Base-by-base conservation (phyloP, 345 rosid genomes). In the Gossypium thurberi region DNA sequence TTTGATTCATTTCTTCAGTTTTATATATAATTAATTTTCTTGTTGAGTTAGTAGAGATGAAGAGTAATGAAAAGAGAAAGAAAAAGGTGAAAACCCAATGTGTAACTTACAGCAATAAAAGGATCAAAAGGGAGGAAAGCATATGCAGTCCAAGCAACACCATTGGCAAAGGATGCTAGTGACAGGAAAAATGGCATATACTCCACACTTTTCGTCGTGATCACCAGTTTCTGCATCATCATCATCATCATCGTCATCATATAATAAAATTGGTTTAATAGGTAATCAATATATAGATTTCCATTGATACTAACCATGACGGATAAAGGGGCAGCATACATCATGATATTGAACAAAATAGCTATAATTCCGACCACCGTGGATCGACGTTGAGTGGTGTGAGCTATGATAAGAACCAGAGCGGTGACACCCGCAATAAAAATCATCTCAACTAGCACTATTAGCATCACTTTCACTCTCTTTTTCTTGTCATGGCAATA, bases 121-220 rank as follows among this genome's bases (percentile, higher is more conserved):
- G 81, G 82, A 74, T 94, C 97, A 10, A 94, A 75, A 12, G 84
- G 91, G 55, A 94, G 82, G 81, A 88, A 76, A 47, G 97, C 89
- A 50, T 92, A 94, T 13, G 83, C 59, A 9, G 86, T 76, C 98
- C 98, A 94, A 66, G 88, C 79, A 58, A 85, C 47, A 6, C 91
- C 91, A 68, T 92, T 92, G 12, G 78, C 88, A 9, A 92, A 83
- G 17, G 88, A 81, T 65, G 90, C 91, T n/a, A 94, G 65, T 5
- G 98, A 94, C 20, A 94, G 59, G 70, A 25, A 82, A 73, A 94
- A 85, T 57, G 98, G 98, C 98, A 94, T 94, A 57, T 82, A 94
- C 81, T 90, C 96, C 81, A 91, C 97, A 56, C 97, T 94, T 76
- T 90, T 90, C 11, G 96, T 88, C 8, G 77, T 69, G 10, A 90